Percentiles rank a stretch among this genome's conserved stretches.
These are phyloP conservation scores for Wickerhamomyces ciferrii DNA, from an alignment of 805 yeast genomes.

Conservation along the genomic window DNA sequence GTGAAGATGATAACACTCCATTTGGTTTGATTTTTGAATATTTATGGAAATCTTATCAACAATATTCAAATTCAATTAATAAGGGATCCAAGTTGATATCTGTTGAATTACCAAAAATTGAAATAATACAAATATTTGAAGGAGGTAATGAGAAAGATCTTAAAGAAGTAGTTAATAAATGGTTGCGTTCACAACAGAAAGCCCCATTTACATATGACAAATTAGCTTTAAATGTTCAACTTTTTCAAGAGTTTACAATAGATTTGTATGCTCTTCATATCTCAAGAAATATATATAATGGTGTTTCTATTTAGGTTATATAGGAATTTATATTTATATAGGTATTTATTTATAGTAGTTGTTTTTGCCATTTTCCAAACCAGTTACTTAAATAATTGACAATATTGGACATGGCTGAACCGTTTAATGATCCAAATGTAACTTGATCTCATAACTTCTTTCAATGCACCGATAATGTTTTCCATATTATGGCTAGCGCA, in stretches of 20 bases:
- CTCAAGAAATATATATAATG: neutral
- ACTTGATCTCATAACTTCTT: no score
- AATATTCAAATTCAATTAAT: neutral
- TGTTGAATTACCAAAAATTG: neutral
- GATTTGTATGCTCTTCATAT: neutral
- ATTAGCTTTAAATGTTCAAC: neutral
- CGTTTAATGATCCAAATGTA: no score
- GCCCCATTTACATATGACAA: neutral
- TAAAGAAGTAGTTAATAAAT: neutral
- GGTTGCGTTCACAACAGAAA: neutral
- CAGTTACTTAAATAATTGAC: no score
- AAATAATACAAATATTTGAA: no score
- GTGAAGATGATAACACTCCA: neutral
- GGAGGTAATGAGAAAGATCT: neutral
- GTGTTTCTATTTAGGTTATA: no score
- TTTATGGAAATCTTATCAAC: slow-evolving; percentile 13
- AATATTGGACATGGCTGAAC: no score
- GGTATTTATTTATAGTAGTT: no score
- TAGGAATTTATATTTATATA: no score
- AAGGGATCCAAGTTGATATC: neutral
- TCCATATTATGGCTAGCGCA: no score
- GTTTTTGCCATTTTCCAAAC: no score
- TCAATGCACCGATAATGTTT: no score
- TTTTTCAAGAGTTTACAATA: neutral
- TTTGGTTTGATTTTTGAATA: slow-evolving; percentile 10